A percentile compares a stretch with the other conserved stretches of the same genome.
These are phyloP conservation scores for Globisporangium irregulare DNA, from an alignment of 352 stramenopile genomes.

Conservation along the genomic window DNA sequence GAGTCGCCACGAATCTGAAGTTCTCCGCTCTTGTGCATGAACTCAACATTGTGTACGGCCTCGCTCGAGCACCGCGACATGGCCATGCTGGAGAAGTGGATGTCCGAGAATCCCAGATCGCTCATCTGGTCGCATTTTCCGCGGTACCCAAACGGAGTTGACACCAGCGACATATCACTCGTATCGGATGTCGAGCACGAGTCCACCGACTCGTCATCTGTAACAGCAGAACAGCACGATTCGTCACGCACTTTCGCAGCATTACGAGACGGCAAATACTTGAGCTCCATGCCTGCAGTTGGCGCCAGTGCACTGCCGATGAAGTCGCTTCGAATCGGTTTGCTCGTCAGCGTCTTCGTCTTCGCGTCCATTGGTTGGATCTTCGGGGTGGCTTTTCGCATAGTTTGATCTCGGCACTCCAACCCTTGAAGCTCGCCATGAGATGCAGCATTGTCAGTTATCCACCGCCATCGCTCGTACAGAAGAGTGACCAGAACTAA, in stretches of 20 bases:
- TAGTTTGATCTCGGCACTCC: not conserved
- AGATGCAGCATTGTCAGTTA: not conserved
- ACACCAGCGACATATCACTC: not conserved
- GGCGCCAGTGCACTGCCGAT: not conserved
- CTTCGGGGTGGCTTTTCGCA: not conserved
- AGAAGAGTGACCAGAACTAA: conserved; percentile 17
- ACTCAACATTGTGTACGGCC: conserved; percentile 14
- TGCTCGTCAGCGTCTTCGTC: not conserved
- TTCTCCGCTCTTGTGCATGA: conserved; percentile 23
- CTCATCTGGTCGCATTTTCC: not conserved
- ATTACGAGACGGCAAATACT: not conserved
- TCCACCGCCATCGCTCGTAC: conserved; percentile 1
- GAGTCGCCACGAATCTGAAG: conserved; percentile 23
- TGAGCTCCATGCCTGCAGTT: conserved; percentile 5
- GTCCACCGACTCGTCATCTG: conserved; percentile 12
- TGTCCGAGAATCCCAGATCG: conserved; percentile 1
- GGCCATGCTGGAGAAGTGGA: conserved; percentile 23
- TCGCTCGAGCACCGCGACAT: conserved; percentile 25
- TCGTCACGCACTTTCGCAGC: not conserved
- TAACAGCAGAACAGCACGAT: conserved; percentile 1
- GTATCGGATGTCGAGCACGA: conserved; percentile 17
- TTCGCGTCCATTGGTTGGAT: not conserved
- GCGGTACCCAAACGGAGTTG: not conserved
- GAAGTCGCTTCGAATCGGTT: not conserved
- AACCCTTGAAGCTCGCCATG: not conserved